Evolutionary conservation across 225 moss, liverwort and hornwort genomes (phyloP).

Genomic region (Sphagnum tenellum): DNA sequence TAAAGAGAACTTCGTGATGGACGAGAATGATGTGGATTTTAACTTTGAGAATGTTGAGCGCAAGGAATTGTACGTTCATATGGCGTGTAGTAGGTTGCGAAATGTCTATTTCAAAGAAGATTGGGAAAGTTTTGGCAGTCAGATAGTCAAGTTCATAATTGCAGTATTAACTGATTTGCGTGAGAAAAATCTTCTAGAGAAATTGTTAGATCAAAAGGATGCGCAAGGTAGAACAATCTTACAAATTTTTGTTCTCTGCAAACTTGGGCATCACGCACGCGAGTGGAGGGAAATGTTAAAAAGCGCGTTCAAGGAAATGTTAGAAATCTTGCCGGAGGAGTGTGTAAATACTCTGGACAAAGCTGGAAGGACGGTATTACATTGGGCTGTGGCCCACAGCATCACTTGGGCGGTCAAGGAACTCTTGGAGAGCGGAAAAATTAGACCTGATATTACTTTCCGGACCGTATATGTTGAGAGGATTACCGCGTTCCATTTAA

Average conservation of each 20-base stretch:
- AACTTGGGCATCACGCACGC: too few relatives aligned
- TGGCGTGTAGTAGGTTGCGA: constrained; percentile 10
- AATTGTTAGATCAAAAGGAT: constrained; percentile 18
- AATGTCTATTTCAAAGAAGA: not conserved
- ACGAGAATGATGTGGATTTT: constrained; percentile 9
- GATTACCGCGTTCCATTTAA: not conserved
- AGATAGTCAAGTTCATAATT: not conserved
- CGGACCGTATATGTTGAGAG: too few relatives aligned
- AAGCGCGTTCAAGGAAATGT: not conserved
- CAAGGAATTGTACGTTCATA: not conserved
- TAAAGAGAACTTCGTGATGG: not conserved
- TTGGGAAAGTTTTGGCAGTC: too few relatives aligned
- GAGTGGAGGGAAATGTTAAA: too few relatives aligned
- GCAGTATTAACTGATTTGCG: not conserved
- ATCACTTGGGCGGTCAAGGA: not conserved
- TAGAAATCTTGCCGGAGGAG: not conserved
- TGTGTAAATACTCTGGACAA: constrained; percentile 16
- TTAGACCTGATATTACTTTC: too few relatives aligned
- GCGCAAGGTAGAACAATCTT: constrained; percentile 24
- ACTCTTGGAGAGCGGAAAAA: too few relatives aligned
- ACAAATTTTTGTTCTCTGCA: constrained; percentile 23
- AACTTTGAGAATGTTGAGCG: constrained; percentile 3
- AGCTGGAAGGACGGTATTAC: constrained; percentile 25
- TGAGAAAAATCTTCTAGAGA: not conserved
- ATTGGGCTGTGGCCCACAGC: constrained; percentile 10